A percentile compares a stretch with the other conserved stretches of the same genome.
phyloP scores from a whole-genome alignment of 257 asterid species.

The Echites panduratus region DNA sequence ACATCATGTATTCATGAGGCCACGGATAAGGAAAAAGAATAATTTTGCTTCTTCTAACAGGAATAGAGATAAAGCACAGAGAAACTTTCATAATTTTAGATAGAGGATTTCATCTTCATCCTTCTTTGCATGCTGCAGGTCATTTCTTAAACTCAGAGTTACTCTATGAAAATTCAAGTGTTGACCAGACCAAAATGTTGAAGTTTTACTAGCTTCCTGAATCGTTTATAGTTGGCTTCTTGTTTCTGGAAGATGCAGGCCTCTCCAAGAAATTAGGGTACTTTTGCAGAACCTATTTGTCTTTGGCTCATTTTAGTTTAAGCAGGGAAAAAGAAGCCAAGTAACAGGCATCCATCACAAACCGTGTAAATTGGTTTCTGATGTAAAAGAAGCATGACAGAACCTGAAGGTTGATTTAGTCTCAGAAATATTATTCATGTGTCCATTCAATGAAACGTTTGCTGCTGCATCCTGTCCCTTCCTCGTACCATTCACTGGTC shows the following conservation, averaged over 20 bases:
- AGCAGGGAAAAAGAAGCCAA: background rate
- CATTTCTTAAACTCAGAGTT: background rate
- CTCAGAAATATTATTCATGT: slow-evolving; percentile 23
- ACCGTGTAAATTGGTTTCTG: background rate
- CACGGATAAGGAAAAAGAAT: background rate
- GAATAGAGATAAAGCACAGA: background rate
- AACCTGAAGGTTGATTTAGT: slow-evolving; percentile 45
- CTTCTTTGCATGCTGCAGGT: background rate
- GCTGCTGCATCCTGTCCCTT: slow-evolving; percentile 25
- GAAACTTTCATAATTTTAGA: background rate
- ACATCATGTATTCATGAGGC: background rate
- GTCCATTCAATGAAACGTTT: slow-evolving; percentile 23
- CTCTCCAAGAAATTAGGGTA: background rate
- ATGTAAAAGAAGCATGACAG: slow-evolving; percentile 20
- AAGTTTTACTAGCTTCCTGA: background rate
- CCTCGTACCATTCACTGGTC: slow-evolving; percentile 35
- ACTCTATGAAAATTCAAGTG: background rate
- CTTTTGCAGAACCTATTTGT: background rate
- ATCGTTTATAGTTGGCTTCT: background rate
- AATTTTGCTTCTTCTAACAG: background rate
- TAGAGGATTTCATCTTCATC: background rate
- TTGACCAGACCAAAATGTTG: background rate
- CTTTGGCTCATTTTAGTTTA: background rate
- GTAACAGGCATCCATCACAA: no score
- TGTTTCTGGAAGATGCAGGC: background rate